Evolutionary conservation across 768 basidiomycete species (phyloP).

Genomic region (Leccinum boreale): DNA sequence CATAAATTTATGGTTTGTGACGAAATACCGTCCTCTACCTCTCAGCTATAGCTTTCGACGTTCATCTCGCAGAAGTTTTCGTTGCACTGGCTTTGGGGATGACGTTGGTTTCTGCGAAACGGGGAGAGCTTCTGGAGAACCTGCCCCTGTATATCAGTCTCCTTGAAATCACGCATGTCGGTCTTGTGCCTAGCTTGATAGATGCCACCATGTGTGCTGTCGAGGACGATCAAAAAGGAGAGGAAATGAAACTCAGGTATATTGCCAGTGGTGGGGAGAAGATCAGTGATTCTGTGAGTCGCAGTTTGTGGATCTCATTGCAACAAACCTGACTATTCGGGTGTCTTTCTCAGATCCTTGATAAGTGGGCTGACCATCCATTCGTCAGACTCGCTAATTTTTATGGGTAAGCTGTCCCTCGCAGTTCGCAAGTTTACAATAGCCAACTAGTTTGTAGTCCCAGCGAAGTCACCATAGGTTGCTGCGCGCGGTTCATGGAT

Average conservation of each 20-base stretch:
- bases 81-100: conserved; percentile 43
- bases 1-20: not conserved
- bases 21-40: not conserved
- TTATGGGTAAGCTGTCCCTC: conserved; percentile 35
- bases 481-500: conserved; percentile 44
- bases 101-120: conserved; percentile 40
- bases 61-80: conserved; percentile 46
- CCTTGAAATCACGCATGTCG: conserved; percentile 46
- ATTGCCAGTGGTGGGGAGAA: conserved; percentile 53
- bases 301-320: not conserved
- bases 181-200: conserved; percentile 51
- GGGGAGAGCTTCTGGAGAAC: conserved; percentile 39
- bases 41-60: conserved; percentile 51
- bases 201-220: conserved; percentile 43
- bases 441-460: conserved; percentile 29
- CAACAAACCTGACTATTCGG: not conserved
- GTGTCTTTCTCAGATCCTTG: conserved; percentile 30
- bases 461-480: conserved; percentile 52
- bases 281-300: conserved; percentile 46
- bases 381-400: conserved; percentile 46
- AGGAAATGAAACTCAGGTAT: conserved; percentile 36
- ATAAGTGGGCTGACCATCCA: conserved; percentile 47
- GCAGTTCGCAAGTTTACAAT: not conserved
- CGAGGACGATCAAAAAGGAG: conserved; percentile 28
- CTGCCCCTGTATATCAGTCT: conserved; percentile 39